phyloP scores from a whole-genome alignment of 2,329 filamentous ascomycete genomes.

The Aspergillus texensis region DNA sequence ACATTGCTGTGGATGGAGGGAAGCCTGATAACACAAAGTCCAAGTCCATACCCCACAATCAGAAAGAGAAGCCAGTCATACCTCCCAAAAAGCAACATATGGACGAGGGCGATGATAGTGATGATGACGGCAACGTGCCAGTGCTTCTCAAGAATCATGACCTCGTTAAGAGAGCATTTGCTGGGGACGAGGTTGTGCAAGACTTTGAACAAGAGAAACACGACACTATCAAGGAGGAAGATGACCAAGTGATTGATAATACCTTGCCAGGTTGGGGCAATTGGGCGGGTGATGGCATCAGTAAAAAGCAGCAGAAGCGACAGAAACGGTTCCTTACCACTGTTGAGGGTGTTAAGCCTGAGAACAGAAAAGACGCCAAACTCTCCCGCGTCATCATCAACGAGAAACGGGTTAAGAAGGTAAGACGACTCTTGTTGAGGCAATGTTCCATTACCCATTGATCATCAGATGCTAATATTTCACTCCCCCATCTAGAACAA shows the following conservation, averaged over 20 bases:
- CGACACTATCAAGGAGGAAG: conserved; percentile 71
- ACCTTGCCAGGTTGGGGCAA: conserved; percentile 93
- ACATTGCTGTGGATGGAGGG: conserved; percentile 34
- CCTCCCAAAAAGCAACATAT: conserved; percentile 25
- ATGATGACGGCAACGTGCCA: conserved; percentile 44
- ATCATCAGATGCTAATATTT: conserved; percentile 11
- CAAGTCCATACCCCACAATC: conserved; percentile 23
- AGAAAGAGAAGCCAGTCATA: conserved; percentile 23
- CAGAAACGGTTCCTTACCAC: conserved; percentile 55
- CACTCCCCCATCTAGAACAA: conserved; percentile 61
- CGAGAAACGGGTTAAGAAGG: conserved; percentile 88
- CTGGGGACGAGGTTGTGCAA: conserved; percentile 78
- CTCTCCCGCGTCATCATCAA: conserved; percentile 86
- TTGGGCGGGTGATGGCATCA: conserved; percentile 85
- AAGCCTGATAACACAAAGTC: conserved; percentile 18
- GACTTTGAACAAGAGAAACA: conserved; percentile 83
- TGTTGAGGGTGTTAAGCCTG: conserved; percentile 70
- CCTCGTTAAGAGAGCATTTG: conserved; percentile 81
- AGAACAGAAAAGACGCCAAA: conserved; percentile 79
- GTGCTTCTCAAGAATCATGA: conserved; percentile 57
- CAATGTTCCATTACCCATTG: background rate
- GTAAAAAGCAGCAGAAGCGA: conserved; percentile 65
- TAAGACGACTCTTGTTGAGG: conserved; percentile 40
- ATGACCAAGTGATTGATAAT: conserved; percentile 78
- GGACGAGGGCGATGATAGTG: conserved; percentile 50